Percentiles rank a stretch among this genome's conserved stretches.
Evolutionary conservation across 2,329 filamentous ascomycete species (phyloP).

Genomic region (Huntiella moniliformis): DNA sequence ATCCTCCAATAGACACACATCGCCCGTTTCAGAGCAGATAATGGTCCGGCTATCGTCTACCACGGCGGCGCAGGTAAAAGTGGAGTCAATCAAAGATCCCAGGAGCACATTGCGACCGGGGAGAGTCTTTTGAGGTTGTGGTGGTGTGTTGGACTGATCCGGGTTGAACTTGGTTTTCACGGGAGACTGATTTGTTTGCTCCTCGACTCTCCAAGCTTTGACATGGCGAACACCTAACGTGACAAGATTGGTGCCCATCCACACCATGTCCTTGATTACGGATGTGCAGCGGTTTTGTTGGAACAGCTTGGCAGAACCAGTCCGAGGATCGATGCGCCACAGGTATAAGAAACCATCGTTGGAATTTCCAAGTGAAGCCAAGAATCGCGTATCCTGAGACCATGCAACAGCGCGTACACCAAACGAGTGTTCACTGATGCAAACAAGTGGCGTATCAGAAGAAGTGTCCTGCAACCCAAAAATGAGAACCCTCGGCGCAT

Average conservation of each 20-base stretch:
- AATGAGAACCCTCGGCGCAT: slow-evolving; percentile 75
- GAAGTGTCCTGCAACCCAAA: slow-evolving; percentile 70
- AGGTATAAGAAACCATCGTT: slow-evolving; percentile 92
- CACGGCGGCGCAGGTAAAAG: slow-evolving; percentile 58
- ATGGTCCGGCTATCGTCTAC: slow-evolving; percentile 59
- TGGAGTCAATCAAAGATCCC: slow-evolving; percentile 62
- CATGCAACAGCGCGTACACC: slow-evolving; percentile 80
- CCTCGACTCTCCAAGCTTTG: slow-evolving; percentile 81
- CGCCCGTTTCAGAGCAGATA: slow-evolving; percentile 70
- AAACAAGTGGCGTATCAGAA: slow-evolving; percentile 64
- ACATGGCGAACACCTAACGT: slow-evolving; percentile 82
- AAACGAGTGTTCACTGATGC: slow-evolving; percentile 74
- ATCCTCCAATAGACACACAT: slow-evolving; percentile 78
- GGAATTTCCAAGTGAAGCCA: slow-evolving; percentile 71
- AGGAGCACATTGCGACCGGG: slow-evolving; percentile 76
- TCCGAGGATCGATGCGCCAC: slow-evolving; percentile 72
- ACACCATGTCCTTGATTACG: slow-evolving; percentile 67
- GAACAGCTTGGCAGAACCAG: slow-evolving; percentile 60
- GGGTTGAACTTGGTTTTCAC: slow-evolving; percentile 37
- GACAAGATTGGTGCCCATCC: slow-evolving; percentile 69
- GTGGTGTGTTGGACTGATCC: slow-evolving; percentile 16
- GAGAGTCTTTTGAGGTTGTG: slow-evolving; percentile 39
- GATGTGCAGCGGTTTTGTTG: slow-evolving; percentile 85
- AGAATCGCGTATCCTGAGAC: slow-evolving; percentile 66
- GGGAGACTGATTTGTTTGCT: slow-evolving; percentile 39